phyloP scores from a whole-genome alignment of 176 grass and related monocot species.

The Cymbopogon citratus region DNA sequence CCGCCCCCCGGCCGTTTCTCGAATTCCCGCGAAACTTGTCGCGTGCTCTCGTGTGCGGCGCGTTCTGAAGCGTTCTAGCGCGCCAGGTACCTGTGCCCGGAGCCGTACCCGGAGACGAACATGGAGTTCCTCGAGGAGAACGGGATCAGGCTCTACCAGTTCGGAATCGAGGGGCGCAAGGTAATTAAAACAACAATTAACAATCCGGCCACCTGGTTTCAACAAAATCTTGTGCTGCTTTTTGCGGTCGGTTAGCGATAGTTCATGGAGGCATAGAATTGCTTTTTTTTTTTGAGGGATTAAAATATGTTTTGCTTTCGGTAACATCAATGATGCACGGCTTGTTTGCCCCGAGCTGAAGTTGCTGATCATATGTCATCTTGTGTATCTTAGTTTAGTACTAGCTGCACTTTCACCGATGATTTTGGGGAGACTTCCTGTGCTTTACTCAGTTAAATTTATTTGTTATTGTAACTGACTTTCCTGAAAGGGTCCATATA shows the following conservation, averaged over 20 bases:
- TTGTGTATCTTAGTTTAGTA: constrained; percentile 20
- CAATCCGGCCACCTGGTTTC: neutral
- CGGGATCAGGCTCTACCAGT: constrained; percentile 63
- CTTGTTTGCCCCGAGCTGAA: neutral
- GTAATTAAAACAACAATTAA: constrained; percentile 32
- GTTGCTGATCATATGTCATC: constrained; percentile 32
- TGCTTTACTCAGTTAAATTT: neutral
- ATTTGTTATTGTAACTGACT: constrained; percentile 25
- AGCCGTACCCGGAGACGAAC: constrained; percentile 62
- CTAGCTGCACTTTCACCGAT: constrained; percentile 1
- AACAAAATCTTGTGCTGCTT: neutral
- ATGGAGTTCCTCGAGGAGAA: constrained; percentile 50
- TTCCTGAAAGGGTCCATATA: constrained; percentile 12
- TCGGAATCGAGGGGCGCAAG: constrained; percentile 63
- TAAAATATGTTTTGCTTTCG: constrained; percentile 21
- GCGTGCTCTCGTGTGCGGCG: constrained; percentile 7
- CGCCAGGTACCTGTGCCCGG: constrained; percentile 61
- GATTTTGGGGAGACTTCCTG: constrained; percentile 20
- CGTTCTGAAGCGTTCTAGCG: neutral
- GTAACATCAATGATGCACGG: neutral
- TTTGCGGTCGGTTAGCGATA: neutral
- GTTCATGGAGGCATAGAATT: constrained; percentile 15
- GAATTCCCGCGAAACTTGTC: neutral
- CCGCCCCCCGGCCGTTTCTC: neutral
- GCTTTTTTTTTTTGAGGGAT: neutral